A percentile compares a stretch with the other conserved stretches of the same genome.
Conservation (phyloP, 257 asterid species). For the Rubia yunnanensis region DNA sequence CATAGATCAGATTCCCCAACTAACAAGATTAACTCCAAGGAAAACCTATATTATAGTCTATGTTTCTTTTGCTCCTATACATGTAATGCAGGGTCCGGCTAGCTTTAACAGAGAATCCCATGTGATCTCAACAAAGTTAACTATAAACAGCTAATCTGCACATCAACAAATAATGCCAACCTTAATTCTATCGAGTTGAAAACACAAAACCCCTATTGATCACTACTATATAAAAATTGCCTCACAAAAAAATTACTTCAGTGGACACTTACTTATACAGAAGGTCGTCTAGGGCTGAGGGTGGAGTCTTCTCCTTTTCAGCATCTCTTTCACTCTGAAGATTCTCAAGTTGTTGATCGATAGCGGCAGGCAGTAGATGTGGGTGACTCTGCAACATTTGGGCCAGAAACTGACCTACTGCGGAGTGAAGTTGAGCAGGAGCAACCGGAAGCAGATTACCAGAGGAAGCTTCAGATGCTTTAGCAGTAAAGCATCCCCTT, state of each 20-base stretch:
- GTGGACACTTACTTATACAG: slow-evolving; percentile 45
- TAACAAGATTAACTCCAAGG: not conserved
- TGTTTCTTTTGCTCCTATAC: not conserved
- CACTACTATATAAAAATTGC: not conserved
- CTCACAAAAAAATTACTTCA: not conserved
- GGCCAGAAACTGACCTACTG: slow-evolving; percentile 79
- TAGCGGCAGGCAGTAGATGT: slow-evolving; percentile 64
- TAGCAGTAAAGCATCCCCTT: slow-evolving; percentile 39
- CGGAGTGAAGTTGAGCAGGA: slow-evolving; percentile 73
- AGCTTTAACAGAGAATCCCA: not conserved
- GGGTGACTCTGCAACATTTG: slow-evolving; percentile 69
- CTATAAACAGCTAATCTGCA: not conserved
- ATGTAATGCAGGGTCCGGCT: not conserved
- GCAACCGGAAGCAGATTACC: slow-evolving; percentile 55
- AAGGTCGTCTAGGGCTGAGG: slow-evolving; percentile 57
- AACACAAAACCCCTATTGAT: not conserved
- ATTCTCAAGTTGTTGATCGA: slow-evolving; percentile 86
- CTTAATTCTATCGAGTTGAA: not conserved
- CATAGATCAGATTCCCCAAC: not conserved
- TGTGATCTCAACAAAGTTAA: not conserved
- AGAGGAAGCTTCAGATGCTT: slow-evolving; percentile 49
- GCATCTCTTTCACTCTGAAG: slow-evolving; percentile 65
- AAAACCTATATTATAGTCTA: not conserved
- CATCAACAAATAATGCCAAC: slow-evolving; percentile 5
- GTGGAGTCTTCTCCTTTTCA: slow-evolving; percentile 30